phyloP scores from a whole-genome alignment of 306 rosid genomes.

The Canavalia gladiata region DNA sequence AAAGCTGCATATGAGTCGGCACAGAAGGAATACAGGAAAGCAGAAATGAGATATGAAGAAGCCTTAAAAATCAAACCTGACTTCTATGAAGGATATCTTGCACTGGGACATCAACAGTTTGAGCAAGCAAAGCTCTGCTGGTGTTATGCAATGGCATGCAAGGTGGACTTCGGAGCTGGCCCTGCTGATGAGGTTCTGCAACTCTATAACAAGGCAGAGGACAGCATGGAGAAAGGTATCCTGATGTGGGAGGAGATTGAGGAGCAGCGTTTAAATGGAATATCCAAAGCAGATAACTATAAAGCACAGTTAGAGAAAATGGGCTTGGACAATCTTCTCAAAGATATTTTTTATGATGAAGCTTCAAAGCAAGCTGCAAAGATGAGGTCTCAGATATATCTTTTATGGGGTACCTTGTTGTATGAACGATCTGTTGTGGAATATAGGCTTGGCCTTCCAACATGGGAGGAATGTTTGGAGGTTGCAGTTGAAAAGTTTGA shows the following conservation, averaged over 20 bases:
- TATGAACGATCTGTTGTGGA: constrained; percentile 90
- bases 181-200: constrained; percentile 75
- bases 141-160: constrained; percentile 71
- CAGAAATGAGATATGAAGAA: constrained; percentile 73
- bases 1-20: constrained; percentile 55
- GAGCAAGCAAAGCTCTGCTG: constrained; percentile 89
- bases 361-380: constrained; percentile 78
- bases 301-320: constrained; percentile 64
- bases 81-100: constrained; percentile 86
- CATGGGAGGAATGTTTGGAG: constrained; percentile 92
- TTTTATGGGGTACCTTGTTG: constrained; percentile 81
- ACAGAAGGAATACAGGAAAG: not conserved
- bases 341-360: constrained; percentile 70
- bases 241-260: constrained; percentile 83
- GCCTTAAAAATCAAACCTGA: constrained; percentile 81
- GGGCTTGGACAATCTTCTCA: constrained; percentile 66
- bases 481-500: constrained; percentile 88
- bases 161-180: constrained; percentile 57
- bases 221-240: constrained; percentile 85
- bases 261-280: constrained; percentile 78
- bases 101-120: constrained; percentile 89
- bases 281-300: constrained; percentile 75
- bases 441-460: constrained; percentile 71
- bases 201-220: constrained; percentile 89
- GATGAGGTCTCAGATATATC: constrained; percentile 76